Evolutionary conservation across 2,329 filamentous ascomycete species (phyloP).

Genomic region (Cercospora nicotianae): DNA sequence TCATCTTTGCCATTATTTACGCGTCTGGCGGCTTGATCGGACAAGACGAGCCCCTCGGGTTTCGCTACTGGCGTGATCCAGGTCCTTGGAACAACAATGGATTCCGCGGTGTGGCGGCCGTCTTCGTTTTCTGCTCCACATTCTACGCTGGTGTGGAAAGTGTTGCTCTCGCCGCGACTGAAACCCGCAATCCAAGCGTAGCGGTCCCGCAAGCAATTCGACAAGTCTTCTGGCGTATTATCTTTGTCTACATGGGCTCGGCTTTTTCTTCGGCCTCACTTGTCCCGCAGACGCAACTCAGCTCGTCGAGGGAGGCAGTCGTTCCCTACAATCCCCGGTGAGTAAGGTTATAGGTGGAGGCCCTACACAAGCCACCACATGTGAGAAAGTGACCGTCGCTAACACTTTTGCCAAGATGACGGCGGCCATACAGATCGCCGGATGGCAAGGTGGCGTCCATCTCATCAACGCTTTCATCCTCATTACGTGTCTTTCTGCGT

Average conservation of each 20-base stretch:
- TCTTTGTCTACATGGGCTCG: slow-evolving; percentile 65
- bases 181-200: slow-evolving; percentile 53
- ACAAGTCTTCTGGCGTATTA: slow-evolving; percentile 38
- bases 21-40: slow-evolving; percentile 36
- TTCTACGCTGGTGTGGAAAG: slow-evolving; percentile 56
- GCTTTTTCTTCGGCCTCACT: slow-evolving; percentile 75
- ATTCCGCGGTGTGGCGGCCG: slow-evolving; percentile 44
- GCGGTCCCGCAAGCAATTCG: slow-evolving; percentile 40
- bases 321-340: slow-evolving; percentile 63
- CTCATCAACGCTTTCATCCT: slow-evolving; percentile 78
- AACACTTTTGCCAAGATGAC: too few species aligned
- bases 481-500: slow-evolving; percentile 63
- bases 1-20: slow-evolving; percentile 46
- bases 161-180: slow-evolving; percentile 54
- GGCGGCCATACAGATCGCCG: slow-evolving; percentile 70
- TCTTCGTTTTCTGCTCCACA: slow-evolving; percentile 47
- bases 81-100: slow-evolving; percentile 43
- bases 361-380: too few species aligned
- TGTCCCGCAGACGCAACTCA: slow-evolving; percentile 67
- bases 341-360: too few species aligned
- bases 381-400: too few species aligned
- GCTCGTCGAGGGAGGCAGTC: slow-evolving; percentile 61
- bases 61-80: slow-evolving; percentile 42
- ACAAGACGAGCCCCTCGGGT: slow-evolving; percentile 33
- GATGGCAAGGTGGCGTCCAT: slow-evolving; percentile 70